Conservation (phyloP, 2,329 filamentous ascomycete genomes). For the Paracamarosporium sp. region DNA sequence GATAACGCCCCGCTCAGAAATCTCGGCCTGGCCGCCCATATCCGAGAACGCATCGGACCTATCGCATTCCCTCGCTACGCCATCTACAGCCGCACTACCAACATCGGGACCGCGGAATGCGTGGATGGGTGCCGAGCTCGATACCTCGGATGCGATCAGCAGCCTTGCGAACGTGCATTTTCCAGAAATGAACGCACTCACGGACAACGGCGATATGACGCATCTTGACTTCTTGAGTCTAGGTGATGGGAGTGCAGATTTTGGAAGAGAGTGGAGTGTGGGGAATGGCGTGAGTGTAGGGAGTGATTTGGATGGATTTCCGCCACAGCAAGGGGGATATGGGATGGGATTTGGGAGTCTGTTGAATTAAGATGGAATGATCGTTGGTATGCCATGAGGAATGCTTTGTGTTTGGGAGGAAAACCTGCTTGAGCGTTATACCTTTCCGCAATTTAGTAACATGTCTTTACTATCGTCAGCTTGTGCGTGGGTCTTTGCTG, state of each 20-base stretch:
- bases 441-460: background rate
- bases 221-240: slow-evolving; percentile 40
- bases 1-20: slow-evolving; percentile 37
- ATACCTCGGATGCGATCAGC: slow-evolving; percentile 26
- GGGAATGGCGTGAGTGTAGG: slow-evolving; percentile 18
- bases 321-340: slow-evolving; percentile 23
- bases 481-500: too few species aligned
- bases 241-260: slow-evolving; percentile 25
- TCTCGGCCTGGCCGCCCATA: slow-evolving; percentile 28
- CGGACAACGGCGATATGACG: slow-evolving; percentile 22
- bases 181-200: slow-evolving; percentile 33
- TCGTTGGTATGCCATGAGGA: too few species aligned
- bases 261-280: slow-evolving; percentile 26
- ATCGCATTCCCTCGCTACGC: slow-evolving; percentile 17
- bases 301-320: slow-evolving; percentile 40
- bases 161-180: slow-evolving; percentile 42
- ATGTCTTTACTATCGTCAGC: too few species aligned
- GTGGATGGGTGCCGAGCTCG: slow-evolving; percentile 39
- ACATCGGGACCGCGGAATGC: slow-evolving; percentile 17
- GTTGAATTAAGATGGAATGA: slow-evolving; percentile 1
- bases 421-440: background rate
- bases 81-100: slow-evolving; percentile 14
- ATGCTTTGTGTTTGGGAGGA: too few species aligned
- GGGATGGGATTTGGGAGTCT: slow-evolving; percentile 17
- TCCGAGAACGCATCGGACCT: slow-evolving; percentile 19